phyloP scores from a whole-genome alignment of 2,329 filamentous ascomycete species.

The Cladorrhinum sp. region DNA sequence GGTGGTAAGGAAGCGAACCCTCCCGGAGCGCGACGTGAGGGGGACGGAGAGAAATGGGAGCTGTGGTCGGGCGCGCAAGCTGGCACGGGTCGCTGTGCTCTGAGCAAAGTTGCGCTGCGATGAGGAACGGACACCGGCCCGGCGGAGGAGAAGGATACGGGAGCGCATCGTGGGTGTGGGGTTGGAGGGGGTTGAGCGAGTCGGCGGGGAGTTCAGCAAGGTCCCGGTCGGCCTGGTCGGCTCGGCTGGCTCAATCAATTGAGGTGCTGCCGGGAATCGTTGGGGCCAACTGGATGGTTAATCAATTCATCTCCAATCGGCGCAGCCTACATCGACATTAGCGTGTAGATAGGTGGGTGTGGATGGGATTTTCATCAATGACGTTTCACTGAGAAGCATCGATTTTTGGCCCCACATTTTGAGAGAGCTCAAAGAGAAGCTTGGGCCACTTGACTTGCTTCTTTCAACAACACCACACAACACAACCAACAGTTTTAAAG shows the following conservation, averaged over 20 bases:
- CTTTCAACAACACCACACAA: background rate
- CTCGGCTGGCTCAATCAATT: background rate
- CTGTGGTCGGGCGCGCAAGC: constrained; percentile 38
- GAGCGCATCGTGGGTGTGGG: constrained; percentile 36
- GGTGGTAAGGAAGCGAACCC: constrained; percentile 74
- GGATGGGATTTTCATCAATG: background rate
- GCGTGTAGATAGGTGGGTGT: too few relatives aligned
- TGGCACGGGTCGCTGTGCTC: constrained; percentile 43
- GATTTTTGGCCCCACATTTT: background rate
- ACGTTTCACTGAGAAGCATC: background rate
- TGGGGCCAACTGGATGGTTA: background rate
- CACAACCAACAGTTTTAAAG: background rate
- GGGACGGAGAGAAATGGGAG: constrained; percentile 52
- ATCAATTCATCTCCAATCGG: background rate
- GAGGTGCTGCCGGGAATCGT: background rate
- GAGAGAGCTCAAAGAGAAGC: background rate
- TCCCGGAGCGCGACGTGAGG: constrained; percentile 35
- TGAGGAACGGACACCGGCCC: constrained; percentile 16
- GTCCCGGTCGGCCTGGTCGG: too few relatives aligned
- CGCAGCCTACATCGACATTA: background rate
- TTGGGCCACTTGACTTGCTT: background rate
- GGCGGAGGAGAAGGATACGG: constrained; percentile 37
- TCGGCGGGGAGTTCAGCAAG: background rate
- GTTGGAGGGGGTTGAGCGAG: background rate
- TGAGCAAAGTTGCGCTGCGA: constrained; percentile 54